Evolutionary conservation across 2,329 filamentous ascomycete genomes (phyloP), one percentile per base, ranked within the genome.

Genomic region (Davidsoniella australis): DNA sequence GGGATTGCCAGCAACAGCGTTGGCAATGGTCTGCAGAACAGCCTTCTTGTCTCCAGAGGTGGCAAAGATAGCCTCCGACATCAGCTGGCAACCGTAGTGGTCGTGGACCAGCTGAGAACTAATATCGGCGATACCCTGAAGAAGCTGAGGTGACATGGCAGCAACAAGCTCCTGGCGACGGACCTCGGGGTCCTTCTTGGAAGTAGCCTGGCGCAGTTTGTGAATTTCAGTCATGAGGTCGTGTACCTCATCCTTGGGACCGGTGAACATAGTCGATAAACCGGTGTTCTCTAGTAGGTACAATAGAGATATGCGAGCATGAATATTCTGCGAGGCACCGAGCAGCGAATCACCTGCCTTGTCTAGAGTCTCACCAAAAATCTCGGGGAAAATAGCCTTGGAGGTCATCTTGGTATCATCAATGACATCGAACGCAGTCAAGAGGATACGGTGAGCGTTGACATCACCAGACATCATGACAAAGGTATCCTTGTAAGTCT

Each of bases 361-460:
- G 49, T 79, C 70, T 20, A 73, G 70, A 53, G 78, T 76, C 58
- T 85, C 83, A 54, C 80, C 84, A 16, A 95, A 66, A 10, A 98
- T 70, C 63, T 96, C 89, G 0, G 85, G 73, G 64, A 94, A 86
- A 55, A 98, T 83, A 29, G 83, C 73, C 67, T 94, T 96, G 46
- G 79, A 73, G 2, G 79, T 85, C 59, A 94, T 71, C 55, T 93
- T 88, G 8, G 91, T 98, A 62, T 98, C 91, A 58, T 98, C 91
- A 45, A 94, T 79, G 45, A 94, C 80, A 58, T 96, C 91, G 61
- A 88, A 87, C 1, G 86, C 85, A 1, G 87, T 74, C 49, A 96
- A 72, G 33, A 98, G 76, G 48, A 96, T 75, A 54, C 81, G 71
- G 60, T 94, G 86, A 1, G 79, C 91, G 58, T 88, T 66, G 5